Evolutionary conservation across 2,329 filamentous ascomycete genomes (phyloP), one percentile per base, ranked within the genome.

Genomic region (Xylaria arbuscula): DNA sequence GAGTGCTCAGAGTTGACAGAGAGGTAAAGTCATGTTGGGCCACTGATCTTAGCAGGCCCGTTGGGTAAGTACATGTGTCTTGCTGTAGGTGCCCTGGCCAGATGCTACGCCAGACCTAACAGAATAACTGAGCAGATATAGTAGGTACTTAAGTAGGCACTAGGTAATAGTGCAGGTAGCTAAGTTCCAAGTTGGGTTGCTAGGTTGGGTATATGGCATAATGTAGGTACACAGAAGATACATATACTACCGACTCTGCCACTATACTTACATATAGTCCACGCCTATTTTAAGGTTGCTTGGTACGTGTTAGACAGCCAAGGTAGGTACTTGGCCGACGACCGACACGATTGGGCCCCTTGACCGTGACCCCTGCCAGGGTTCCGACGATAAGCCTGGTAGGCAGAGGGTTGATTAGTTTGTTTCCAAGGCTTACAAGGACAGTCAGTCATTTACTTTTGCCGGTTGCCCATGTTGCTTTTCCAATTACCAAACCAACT

Each of bases 401-500:
- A 45, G 66, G 40, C n/a, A 45, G 57, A 53, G 47, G 67, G 67
- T 69, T 69, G 67, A 66, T 69, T 69, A 69, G 40, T 57, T 64
- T 51, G 53, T 64, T 64, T 64, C 59, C 15, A 53, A 58, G 47
- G 59, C 56, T 60, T 48, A 51, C 47, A 66, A 62, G 50, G 62
- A 17, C 48, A 32, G 42, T 64, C 28, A 28, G 56, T 56, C 17
- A 55, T 67, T 62, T 66, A 66, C 36, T 59, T 70, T 68, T 68
- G 62, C 68, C 65, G 66, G 69, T 64, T 69, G 64, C 60, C 69
- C 60, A 64, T 62, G 66, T 64, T 67, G 38, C 64, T 67, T 66
- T 66, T 62, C 60, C 63, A 71, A 67, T 71, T 69, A 64, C 66
- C 64, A 69, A 71, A 64, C 66, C 67, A 69, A 71, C 63, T 71